phyloP scores from a whole-genome alignment of 1,284 basidiomycete genomes.

The Tylopilus sp. region DNA sequence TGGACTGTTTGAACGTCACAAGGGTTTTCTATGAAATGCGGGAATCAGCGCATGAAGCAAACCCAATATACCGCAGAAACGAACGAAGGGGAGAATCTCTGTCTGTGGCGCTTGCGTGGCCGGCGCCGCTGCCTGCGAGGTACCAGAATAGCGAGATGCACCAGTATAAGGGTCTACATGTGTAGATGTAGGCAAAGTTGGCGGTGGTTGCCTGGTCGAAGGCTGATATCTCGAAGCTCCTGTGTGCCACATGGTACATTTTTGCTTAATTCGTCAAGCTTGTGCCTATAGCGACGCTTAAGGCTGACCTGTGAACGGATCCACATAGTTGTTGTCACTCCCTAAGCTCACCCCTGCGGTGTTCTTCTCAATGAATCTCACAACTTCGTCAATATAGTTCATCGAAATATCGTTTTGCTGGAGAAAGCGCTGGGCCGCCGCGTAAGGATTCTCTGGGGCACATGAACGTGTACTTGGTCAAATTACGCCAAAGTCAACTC shows the following conservation, averaged over 20 bases:
- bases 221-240: slow-evolving; percentile 33
- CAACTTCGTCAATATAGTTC: slow-evolving; percentile 86
- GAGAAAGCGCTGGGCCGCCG: slow-evolving; percentile 87
- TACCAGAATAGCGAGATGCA: slow-evolving; percentile 35
- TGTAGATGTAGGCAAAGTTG: slow-evolving; percentile 22
- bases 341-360: slow-evolving; percentile 73
- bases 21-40: slow-evolving; percentile 42
- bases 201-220: slow-evolving; percentile 9
- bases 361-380: slow-evolving; percentile 91
- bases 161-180: slow-evolving; percentile 43
- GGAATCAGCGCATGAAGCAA: slow-evolving; percentile 1
- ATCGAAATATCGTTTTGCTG: slow-evolving; percentile 79
- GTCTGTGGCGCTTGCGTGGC: slow-evolving; percentile 27
- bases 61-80: slow-evolving; percentile 21
- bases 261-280: slow-evolving; percentile 11
- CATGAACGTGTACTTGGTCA: slow-evolving; percentile 5
- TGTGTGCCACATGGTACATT: slow-evolving; percentile 20
- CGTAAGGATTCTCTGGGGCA: slow-evolving; percentile 81
- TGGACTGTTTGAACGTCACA: slow-evolving; percentile 82
- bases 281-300: slow-evolving; percentile 13
- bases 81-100: slow-evolving; percentile 58
- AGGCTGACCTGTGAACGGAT: slow-evolving; percentile 82
- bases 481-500: slow-evolving; percentile 22
- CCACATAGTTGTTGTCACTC: slow-evolving; percentile 59
- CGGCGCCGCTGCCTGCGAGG: slow-evolving; percentile 24